Base-by-base conservation (phyloP, 805 yeast genomes). In the Candida adriatica region DNA sequence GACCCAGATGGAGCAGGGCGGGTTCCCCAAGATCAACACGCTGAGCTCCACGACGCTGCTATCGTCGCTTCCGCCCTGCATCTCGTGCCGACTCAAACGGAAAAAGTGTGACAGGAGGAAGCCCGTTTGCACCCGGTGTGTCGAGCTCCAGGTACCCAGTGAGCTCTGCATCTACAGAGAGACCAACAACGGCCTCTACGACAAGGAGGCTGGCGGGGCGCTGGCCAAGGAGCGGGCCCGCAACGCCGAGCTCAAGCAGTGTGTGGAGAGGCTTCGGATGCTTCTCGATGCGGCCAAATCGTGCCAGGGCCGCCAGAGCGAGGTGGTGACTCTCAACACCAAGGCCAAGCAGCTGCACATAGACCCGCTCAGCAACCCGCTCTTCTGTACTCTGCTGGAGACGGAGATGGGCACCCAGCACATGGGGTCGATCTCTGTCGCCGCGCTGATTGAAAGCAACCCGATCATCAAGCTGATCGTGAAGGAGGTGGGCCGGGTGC, bases 21-120 rank as follows among this genome's bases (percentile, higher is more conserved):
- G n/a, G n/a, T n/a, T n/a, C n/a, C n/a, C n/a, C n/a, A n/a, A n/a
- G n/a, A n/a, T n/a, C n/a, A n/a, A n/a, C n/a, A n/a, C n/a, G n/a
- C n/a, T n/a, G n/a, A n/a, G n/a, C n/a, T n/a, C n/a, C n/a, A n/a
- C n/a, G n/a, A n/a, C n/a, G n/a, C n/a, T n/a, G n/a, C n/a, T n/a
- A n/a, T n/a, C n/a, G n/a, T n/a, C n/a, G n/a, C n/a, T n/a, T n/a
- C 31, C 38, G 6, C 34, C 38, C 4, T 35, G 38, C 17, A 24
- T 36, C 13, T 31, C 35, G 10, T 36, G 39, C 11, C 35, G 36
- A 1, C 26, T 36, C 14, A 31, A 32, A 17, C 14, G 39, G 9
- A 36, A 31, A 33, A 31, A 26, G 26, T 31, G 36, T 13, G 39
- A 36, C 15, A 18, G 39, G 10, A 8, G 14, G 13, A 13, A 18